Conservation (phyloP, 257 asterid genomes). For the Penstemon eatonii region DNA sequence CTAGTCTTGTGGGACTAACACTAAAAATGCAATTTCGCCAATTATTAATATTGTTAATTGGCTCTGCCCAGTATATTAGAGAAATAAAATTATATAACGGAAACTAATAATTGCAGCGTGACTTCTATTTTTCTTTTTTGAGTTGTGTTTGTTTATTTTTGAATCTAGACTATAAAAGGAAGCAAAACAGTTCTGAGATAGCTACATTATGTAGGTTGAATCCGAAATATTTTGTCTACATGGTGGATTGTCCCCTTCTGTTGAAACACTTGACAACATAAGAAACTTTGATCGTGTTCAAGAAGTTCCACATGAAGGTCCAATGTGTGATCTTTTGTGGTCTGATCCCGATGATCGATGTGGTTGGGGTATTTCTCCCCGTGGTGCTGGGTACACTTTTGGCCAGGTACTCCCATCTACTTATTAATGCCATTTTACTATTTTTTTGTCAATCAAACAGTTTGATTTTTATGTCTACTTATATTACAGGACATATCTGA, state of each 20-base stretch:
- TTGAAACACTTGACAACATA: slow-evolving; percentile 90
- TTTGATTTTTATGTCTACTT: not conserved
- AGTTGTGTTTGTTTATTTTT: not conserved
- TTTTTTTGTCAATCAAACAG: not conserved
- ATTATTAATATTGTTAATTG: not conserved
- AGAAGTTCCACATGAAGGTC: slow-evolving; percentile 99
- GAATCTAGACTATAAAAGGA: not conserved
- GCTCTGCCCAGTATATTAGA: slow-evolving; percentile 1
- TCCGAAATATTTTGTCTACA: slow-evolving; percentile 94
- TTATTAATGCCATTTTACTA: not conserved
- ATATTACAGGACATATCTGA: slow-evolving; percentile 83
- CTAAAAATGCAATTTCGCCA: no score
- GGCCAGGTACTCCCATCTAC: slow-evolving; percentile 65
- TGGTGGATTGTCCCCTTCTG: slow-evolving; percentile 92
- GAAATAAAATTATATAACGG: not conserved
- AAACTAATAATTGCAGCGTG: not conserved
- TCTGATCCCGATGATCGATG: slow-evolving; percentile 99
- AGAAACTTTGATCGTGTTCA: slow-evolving; percentile 96
- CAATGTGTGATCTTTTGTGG: slow-evolving; percentile 97
- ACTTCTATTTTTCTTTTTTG: not conserved
- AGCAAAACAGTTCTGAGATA: slow-evolving; percentile 4
- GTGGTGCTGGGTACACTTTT: slow-evolving; percentile 97
- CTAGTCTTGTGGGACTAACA: no score
- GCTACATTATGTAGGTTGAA: slow-evolving; percentile 64
- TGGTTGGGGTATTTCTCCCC: slow-evolving; percentile 99